Base-by-base conservation (phyloP, 2,329 filamentous ascomycete species). In the Seiridium unicorne region DNA sequence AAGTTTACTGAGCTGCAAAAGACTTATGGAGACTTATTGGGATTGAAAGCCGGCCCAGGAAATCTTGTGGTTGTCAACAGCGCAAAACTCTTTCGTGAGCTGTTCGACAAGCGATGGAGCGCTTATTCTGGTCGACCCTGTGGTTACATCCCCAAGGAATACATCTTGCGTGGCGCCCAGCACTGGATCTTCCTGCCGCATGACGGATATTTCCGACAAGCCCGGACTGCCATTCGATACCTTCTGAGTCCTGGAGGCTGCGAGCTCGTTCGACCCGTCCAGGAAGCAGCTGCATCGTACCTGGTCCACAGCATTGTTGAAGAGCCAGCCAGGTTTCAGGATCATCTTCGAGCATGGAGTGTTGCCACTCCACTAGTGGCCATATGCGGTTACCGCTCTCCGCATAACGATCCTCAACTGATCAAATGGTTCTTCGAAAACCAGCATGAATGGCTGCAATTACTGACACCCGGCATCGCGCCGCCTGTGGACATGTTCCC, bases 401-500 rank as follows among this genome's bases (percentile, higher is more conserved):
- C 38, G 10, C 48, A 56, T 6, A 55, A 59, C 3, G 48, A 61
- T 6, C 49, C 44, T 9, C n/a, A 54, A 31, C 26, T 60, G 11
- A 44, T 49, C 53, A 26, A 59, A 2, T 38, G 32, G 47, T 63
- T 63, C 59, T 61, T 59, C 54, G 18, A 59, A 18, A 56, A 55
- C 34, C 61, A 63, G 38, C 32, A 61, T 10, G 35, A 53, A 34
- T 63, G 60, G 60, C 13, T 62, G 11, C 31, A 56, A 1, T 36
- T 63, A 7, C 54, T 62, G 11, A 58, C 49, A 26, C 62, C 60
- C 13, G 62, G 57, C n/a, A 18, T 46, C 6, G 55, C 57, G 3
- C 60, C 62, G 2, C 60, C 57, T 2, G 60, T 62, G 31, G 60
- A 58, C 32, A 51, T 63, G 31, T 61, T 63, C 54, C 62, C 60